Base-by-base conservation (phyloP, 768 basidiomycete genomes). In the Boletus speciosus region DNA sequence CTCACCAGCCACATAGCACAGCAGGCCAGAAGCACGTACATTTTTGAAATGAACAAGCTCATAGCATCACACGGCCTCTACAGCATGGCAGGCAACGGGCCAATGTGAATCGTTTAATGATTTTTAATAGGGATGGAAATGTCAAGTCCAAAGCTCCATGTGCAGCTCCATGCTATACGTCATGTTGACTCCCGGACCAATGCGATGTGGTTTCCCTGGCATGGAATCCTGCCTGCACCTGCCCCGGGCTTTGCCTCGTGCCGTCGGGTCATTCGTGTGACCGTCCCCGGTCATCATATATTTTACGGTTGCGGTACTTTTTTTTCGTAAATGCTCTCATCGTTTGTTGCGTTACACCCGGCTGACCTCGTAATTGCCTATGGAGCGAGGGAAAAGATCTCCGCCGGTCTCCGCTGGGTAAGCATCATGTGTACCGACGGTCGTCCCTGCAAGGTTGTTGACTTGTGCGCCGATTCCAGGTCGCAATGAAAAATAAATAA, bases 1-100 rank as follows among this genome's bases (percentile, higher is more conserved):
- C 49, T 56, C 37, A 47, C 51, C 55, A 49, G 47, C 50, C 49
- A 38, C 52, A 58, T 27, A 29, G 41, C 65, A 64, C 62, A 65
- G 62, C 65, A 65, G 40, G 32, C 6, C 11, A 48, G 55, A 58
- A 52, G 47, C 51, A 40, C 46, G 23, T 34, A 44, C 43, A 1
- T 47, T 25, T 36, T 37, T 19, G 19, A 42, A 54, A 66, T 55
- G 53, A 65, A 61, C 67, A 49, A 41, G 23, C 49, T 60, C 35
- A 23, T 47, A 31, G 31, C 32, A 31, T 60, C 56, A 49, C 51
- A 52, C 43, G 61, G 56, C 36, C 42, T 42, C 54, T 54, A 67
- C 64, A 65, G 65, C 52, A 61, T 54, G 54, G 56, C 64, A 40
- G 34, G 32, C 38, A 19, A 48, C 36, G n/a, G 6, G 40, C 46